Conservation (phyloP, 2,329 filamentous ascomycete genomes). For the Tricladium varicosporioides region DNA sequence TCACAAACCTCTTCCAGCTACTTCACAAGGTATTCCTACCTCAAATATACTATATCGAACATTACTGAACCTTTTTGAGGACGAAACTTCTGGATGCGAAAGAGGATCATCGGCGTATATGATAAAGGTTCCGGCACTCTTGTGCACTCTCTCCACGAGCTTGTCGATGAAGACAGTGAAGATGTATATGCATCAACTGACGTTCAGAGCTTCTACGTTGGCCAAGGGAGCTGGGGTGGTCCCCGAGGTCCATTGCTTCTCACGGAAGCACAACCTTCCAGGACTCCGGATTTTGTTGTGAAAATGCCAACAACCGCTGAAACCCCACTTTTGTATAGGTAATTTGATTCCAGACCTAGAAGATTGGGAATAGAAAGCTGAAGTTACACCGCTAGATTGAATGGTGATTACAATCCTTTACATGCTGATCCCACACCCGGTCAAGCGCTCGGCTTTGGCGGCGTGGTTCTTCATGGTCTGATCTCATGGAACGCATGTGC, state of each 20-base stretch:
- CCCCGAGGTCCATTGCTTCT: conserved; percentile 69
- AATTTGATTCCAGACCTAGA: neutral
- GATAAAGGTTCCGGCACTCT: conserved; percentile 7
- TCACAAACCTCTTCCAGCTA: neutral
- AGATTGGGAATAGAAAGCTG: neutral
- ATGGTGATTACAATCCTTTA: conserved; percentile 89
- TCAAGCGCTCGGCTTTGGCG: conserved; percentile 82
- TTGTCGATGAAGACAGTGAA: conserved; percentile 13
- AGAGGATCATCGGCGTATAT: conserved; percentile 4
- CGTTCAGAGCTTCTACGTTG: conserved; percentile 43
- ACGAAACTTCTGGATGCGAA: conserved; percentile 4
- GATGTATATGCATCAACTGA: conserved; percentile 40
- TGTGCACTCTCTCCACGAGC: conserved; percentile 2
- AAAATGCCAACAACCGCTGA: conserved; percentile 66
- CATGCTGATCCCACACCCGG: conserved; percentile 83
- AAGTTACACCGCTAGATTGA: conserved; percentile 47
- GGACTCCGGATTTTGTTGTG: conserved; percentile 65
- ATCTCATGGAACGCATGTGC: conserved; percentile 79
- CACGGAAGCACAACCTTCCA: conserved; percentile 70
- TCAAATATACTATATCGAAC: no score
- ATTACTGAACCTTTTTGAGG: neutral
- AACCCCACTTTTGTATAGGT: conserved; percentile 69
- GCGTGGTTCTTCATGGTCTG: conserved; percentile 83
- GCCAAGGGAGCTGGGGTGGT: conserved; percentile 45
- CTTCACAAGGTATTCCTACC: neutral